A percentile compares a stretch with the other conserved stretches of the same genome.
phyloP scores from a whole-genome alignment of 1,284 basidiomycete species.

The Boletus hoseneyae region DNA sequence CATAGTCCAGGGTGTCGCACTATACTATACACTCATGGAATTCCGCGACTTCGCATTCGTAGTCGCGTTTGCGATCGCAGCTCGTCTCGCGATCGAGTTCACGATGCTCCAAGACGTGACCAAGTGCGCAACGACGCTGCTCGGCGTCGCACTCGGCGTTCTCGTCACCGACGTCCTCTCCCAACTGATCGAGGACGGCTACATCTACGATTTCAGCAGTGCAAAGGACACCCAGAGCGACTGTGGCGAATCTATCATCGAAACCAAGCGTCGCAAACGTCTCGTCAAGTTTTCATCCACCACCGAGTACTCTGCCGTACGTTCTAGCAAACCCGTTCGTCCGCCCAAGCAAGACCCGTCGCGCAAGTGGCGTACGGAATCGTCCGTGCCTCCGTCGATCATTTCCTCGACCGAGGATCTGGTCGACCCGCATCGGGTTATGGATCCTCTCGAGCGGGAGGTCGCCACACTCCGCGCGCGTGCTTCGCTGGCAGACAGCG shows the following conservation, averaged over 20 bases:
- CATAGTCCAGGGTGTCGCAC: slow-evolving; percentile 68
- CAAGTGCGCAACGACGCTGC: slow-evolving; percentile 52
- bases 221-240: slow-evolving; percentile 24
- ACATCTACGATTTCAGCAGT: slow-evolving; percentile 24
- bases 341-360: slow-evolving; percentile 31
- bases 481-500: slow-evolving; percentile 75
- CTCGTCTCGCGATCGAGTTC: slow-evolving; percentile 62
- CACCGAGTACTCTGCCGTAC: slow-evolving; percentile 23
- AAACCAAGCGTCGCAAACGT: slow-evolving; percentile 27
- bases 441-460: slow-evolving; percentile 67
- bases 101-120: slow-evolving; percentile 47
- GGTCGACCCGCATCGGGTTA: slow-evolving; percentile 52
- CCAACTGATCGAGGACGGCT: slow-evolving; percentile 51
- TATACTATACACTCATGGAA: slow-evolving; percentile 62
- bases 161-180: slow-evolving; percentile 64
- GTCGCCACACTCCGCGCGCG: slow-evolving; percentile 67
- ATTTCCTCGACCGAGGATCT: slow-evolving; percentile 58
- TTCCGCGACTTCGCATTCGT: slow-evolving; percentile 50
- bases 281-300: slow-evolving; percentile 33
- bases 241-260: slow-evolving; percentile 13
- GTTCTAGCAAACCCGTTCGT: slow-evolving; percentile 24
- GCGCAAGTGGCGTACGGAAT: slow-evolving; percentile 30
- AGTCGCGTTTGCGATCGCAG: slow-evolving; percentile 53
- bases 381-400: slow-evolving; percentile 36
- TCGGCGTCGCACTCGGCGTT: slow-evolving; percentile 62